Evolutionary conservation across 257 asterid genomes (phyloP).

Genomic region (Gardenia jasminoides): DNA sequence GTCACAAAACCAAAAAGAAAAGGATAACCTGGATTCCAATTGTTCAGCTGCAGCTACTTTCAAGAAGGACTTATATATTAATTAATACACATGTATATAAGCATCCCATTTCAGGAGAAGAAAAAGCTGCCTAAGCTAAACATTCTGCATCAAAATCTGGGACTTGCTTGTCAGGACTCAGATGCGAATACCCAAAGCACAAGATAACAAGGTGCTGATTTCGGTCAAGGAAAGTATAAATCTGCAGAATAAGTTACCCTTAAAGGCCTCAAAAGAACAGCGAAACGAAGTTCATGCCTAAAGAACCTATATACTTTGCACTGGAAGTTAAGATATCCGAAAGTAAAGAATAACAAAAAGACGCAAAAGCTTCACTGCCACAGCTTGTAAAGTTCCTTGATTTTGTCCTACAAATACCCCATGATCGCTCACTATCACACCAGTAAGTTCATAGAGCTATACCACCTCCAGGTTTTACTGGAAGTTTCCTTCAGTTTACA

Average conservation of each 20-base stretch:
- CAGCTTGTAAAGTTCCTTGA: constrained; percentile 34
- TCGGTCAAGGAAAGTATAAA: constrained; percentile 64
- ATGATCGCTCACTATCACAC: background rate
- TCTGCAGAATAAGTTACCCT: constrained; percentile 17
- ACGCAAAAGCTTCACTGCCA: constrained; percentile 48
- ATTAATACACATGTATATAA: too few relatives aligned
- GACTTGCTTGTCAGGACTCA: background rate
- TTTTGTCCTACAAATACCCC: constrained; percentile 55
- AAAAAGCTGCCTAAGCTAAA: background rate
- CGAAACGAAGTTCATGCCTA: constrained; percentile 1
- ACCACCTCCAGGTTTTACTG: background rate
- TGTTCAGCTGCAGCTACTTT: background rate
- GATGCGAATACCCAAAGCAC: constrained; percentile 45
- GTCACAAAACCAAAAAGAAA: too few relatives aligned
- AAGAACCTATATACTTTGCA: constrained; percentile 44
- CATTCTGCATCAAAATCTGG: background rate
- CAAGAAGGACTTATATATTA: background rate
- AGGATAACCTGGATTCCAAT: too few relatives aligned
- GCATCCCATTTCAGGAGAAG: background rate
- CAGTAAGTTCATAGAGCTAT: constrained; percentile 1
- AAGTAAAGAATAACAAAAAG: constrained; percentile 34
- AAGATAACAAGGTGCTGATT: constrained; percentile 41
- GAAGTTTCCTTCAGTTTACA: background rate
- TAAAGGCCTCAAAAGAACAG: constrained; percentile 28
- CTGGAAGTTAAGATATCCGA: constrained; percentile 45